A percentile compares a stretch with the other conserved stretches of the same genome.
Conservation (phyloP, 768 basidiomycete species). For the Dioszegia aurantiaca region DNA sequence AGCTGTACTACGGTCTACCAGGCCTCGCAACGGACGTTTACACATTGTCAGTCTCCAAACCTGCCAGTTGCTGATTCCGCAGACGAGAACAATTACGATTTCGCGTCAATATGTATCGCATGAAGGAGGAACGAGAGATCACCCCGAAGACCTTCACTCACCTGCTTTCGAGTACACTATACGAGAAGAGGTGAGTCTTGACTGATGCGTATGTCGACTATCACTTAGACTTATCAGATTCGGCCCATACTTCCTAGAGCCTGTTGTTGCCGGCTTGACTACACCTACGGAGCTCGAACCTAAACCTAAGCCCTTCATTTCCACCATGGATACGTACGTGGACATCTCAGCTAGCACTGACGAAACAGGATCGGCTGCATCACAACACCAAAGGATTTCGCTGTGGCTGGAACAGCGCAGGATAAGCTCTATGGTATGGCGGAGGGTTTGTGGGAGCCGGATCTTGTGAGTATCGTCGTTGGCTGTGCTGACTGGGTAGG, state of each 20-base stretch:
- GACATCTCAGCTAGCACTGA: slow-evolving; percentile 1
- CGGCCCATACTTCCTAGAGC: slow-evolving; percentile 93
- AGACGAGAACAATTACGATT: slow-evolving; percentile 89
- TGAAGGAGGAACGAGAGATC: slow-evolving; percentile 97
- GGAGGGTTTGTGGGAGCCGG: slow-evolving; percentile 97
- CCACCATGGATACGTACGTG: slow-evolving; percentile 67
- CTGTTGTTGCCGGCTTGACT: slow-evolving; percentile 83
- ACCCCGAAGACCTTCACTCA: slow-evolving; percentile 94
- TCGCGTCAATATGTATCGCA: slow-evolving; percentile 97
- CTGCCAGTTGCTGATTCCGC: slow-evolving; percentile 4
- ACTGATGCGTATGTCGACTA: not conserved
- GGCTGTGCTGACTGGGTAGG: slow-evolving; percentile 51
- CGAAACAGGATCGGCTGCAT: slow-evolving; percentile 52
- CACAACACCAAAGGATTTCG: slow-evolving; percentile 68
- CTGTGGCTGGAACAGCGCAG: slow-evolving; percentile 89
- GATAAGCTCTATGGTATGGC: slow-evolving; percentile 93
- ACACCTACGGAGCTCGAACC: slow-evolving; percentile 55
- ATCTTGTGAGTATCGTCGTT: slow-evolving; percentile 58
- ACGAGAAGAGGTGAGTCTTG: slow-evolving; percentile 67
- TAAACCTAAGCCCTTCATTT: slow-evolving; percentile 83
- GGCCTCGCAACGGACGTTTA: slow-evolving; percentile 91
- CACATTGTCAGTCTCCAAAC: slow-evolving; percentile 66
- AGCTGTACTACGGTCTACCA: slow-evolving; percentile 83
- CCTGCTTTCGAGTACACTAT: slow-evolving; percentile 89
- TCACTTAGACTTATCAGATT: slow-evolving; percentile 61